Base-by-base conservation (phyloP, 371 early-diverging fungal species). In the Apophysomyces trapeziformis region DNA sequence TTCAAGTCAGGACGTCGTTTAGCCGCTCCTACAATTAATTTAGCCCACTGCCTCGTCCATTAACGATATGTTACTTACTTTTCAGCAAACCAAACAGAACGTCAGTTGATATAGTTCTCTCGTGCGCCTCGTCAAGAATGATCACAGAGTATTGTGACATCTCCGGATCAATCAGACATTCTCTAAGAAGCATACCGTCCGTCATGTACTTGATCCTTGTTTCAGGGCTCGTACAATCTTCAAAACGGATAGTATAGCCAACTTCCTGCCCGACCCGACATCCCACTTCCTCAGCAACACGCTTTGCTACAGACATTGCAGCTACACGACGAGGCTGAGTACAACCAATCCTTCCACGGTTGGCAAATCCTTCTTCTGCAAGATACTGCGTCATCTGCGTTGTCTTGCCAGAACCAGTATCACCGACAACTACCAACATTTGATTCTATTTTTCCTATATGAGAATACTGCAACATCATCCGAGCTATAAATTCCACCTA, bases 311-410 rank as follows among this genome's bases (percentile, higher is more conserved):
- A 11, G 96, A 95, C 90, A 97, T 97, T 57, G 99, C 99, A 32
- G 99, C 99, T 39, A 99, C 96, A 86, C 99, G 95, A 81, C 99
- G 94, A 14, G 99, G 99, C 78, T 99, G 99, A 2, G 99, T 99
- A 79, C 99, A 96, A 9, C 98, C 99, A 74, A 99, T 96, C 68
- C 93, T 89, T 6, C 97, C 96, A 16, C 76, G 67, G 21, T 82
- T 77, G 0, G 92, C 88, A 71, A 93, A 96, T 0, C 96, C 96
- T 74, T 95, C 95, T 76, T 99, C 98, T 12, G 92, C 90, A 59
- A 99, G 79, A 71, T 98, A 99, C 80, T 99, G 99, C 6, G 99
- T 96, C 91, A 99, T 95, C 79, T 99, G 99, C 5, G 99, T 99
- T 0, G 99, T 99, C 77, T 99, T 99, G 35, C 99, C 99, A 11